Conservation (phyloP, 352 stramenopile genomes). For the Plasmopara muralis region DNA sequence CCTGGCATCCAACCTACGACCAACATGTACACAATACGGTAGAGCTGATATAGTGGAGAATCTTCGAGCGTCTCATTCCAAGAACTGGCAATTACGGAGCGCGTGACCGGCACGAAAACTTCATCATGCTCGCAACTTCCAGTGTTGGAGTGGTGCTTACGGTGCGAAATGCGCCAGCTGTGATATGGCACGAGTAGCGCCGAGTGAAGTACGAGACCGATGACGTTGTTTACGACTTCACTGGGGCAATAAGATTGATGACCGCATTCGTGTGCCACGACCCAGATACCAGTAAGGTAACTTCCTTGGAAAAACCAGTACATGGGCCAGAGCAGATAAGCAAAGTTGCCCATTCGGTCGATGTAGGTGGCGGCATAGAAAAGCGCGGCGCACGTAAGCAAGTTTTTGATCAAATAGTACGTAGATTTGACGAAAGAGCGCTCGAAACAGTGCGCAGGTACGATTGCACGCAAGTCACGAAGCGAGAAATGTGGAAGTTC, state of each 20-base stretch:
- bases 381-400: slow-evolving; percentile 83
- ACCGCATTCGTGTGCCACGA: slow-evolving; percentile 96
- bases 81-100: slow-evolving; percentile 44
- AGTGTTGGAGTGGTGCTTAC: slow-evolving; percentile 95
- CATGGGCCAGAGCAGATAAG: slow-evolving; percentile 84
- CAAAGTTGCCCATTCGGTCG: slow-evolving; percentile 32
- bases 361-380: slow-evolving; percentile 84
- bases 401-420: slow-evolving; percentile 89
- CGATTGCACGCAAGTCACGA: slow-evolving; percentile 85
- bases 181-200: slow-evolving; percentile 97
- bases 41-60: slow-evolving; percentile 91
- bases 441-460: slow-evolving; percentile 96
- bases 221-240: slow-evolving; percentile 93
- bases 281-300: slow-evolving; percentile 96
- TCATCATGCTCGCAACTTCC: slow-evolving; percentile 95
- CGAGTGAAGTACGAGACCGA: slow-evolving; percentile 96
- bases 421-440: slow-evolving; percentile 89
- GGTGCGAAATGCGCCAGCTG: slow-evolving; percentile 95
- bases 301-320: slow-evolving; percentile 98
- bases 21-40: slow-evolving; percentile 92
- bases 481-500: slow-evolving; percentile 83
- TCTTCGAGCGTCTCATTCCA: slow-evolving; percentile 88
- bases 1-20: slow-evolving; percentile 94
- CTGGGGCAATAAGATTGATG: slow-evolving; percentile 94
- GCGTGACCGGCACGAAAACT: slow-evolving; percentile 92